Conservation (phyloP, 1,284 basidiomycete species). For the Ceratobasidium theobromae region DNA sequence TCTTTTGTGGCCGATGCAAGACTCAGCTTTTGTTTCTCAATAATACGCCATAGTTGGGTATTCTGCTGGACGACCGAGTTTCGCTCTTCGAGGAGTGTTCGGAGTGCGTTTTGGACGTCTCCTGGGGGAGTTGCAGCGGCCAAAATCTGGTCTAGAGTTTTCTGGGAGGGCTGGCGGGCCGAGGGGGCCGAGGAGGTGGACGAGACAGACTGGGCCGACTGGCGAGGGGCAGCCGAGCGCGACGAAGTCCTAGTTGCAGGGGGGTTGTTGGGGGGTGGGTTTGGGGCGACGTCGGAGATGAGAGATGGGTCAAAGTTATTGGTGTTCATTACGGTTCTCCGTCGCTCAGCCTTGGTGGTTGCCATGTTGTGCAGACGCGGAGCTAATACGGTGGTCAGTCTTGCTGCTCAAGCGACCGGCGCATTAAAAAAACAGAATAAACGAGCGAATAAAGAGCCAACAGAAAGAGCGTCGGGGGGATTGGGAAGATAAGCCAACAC, state of each 20-base stretch:
- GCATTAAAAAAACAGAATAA: not conserved
- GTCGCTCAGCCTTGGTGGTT: slow-evolving; percentile 23
- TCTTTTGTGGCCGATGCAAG: slow-evolving; percentile 68
- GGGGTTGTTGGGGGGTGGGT: not conserved
- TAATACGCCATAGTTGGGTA: slow-evolving; percentile 85
- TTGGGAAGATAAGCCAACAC: not conserved
- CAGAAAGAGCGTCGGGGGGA: not conserved
- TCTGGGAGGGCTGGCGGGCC: slow-evolving; percentile 7
- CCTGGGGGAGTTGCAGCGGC: slow-evolving; percentile 36
- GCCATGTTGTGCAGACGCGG: not conserved
- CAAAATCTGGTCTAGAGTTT: slow-evolving; percentile 36
- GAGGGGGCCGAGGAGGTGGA: slow-evolving; percentile 3
- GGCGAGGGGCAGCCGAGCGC: slow-evolving; percentile 12
- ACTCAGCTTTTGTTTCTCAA: slow-evolving; percentile 69
- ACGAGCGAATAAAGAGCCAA: not conserved
- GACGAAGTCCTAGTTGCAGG: slow-evolving; percentile 2
- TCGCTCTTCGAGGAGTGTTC: slow-evolving; percentile 71
- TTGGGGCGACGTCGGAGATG: slow-evolving; percentile 4
- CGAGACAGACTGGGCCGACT: slow-evolving; percentile 19
- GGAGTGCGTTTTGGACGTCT: slow-evolving; percentile 62
- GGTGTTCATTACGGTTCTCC: slow-evolving; percentile 30
- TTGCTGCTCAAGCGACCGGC: not conserved
- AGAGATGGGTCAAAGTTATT: slow-evolving; percentile 24
- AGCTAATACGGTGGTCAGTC: not conserved
- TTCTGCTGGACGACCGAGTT: slow-evolving; percentile 80